These are phyloP conservation scores for Protostelium mycophagum DNA, from an alignment of 78 protist genomes.

Conservation along the genomic window DNA sequence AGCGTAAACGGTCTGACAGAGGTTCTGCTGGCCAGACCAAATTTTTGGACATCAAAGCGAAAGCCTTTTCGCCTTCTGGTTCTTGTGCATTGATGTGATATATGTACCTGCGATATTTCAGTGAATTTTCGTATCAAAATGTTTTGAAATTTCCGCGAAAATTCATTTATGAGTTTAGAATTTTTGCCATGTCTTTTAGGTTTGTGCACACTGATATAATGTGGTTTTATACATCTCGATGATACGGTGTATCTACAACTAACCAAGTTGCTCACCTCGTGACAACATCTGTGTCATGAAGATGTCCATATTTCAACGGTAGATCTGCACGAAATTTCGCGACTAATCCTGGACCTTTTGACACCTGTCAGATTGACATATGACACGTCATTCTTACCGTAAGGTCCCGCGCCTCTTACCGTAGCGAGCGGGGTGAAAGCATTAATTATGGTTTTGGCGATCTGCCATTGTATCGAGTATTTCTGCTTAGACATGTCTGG, in stretches of 20 bases:
- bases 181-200: too few relatives aligned
- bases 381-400: background rate
- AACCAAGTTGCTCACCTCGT: background rate
- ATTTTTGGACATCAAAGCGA: background rate
- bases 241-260: too few relatives aligned
- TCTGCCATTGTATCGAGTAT: background rate
- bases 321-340: background rate
- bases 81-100: background rate
- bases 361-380: background rate
- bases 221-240: too few relatives aligned
- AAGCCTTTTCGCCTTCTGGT: background rate
- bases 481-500: background rate
- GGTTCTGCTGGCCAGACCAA: background rate
- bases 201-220: too few relatives aligned
- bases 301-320: background rate
- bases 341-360: background rate
- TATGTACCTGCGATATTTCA: background rate
- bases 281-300: background rate
- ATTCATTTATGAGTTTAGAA: background rate
- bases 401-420: background rate
- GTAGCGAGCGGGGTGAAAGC: background rate
- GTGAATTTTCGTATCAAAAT: too few relatives aligned
- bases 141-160: too few relatives aligned
- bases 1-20: background rate
- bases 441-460: background rate